phyloP scores from a whole-genome alignment of 31 red algal genomes.

The Porphyra umbilicalis region DNA sequence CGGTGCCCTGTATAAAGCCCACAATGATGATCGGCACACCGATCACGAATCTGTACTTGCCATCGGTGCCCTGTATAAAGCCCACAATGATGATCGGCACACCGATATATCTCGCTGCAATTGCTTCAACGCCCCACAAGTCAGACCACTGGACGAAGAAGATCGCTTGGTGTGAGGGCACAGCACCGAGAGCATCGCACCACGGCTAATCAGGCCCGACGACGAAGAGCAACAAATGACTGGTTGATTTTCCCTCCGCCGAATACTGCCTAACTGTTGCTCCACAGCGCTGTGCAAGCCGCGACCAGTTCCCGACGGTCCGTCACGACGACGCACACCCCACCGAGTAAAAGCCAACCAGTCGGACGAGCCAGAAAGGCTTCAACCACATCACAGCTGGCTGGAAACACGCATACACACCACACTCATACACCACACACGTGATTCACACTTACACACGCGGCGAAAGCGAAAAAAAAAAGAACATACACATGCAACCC shows the following conservation, averaged over 20 bases:
- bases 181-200: too few species aligned
- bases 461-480: background rate
- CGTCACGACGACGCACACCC: background rate
- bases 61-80: too few species aligned
- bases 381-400: background rate
- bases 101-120: too few species aligned
- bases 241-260: background rate
- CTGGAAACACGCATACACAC: background rate
- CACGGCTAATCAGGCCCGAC: too few species aligned
- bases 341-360: background rate
- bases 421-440: background rate
- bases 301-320: background rate
- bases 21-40: too few species aligned
- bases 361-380: background rate
- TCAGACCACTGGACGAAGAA: too few species aligned
- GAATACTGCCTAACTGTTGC: background rate
- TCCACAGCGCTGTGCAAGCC: background rate
- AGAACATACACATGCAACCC: background rate
- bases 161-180: too few species aligned
- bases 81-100: too few species aligned
- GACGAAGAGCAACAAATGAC: too few species aligned
- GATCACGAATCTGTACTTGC: too few species aligned
- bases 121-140: too few species aligned
- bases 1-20: too few species aligned
- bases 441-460: background rate